Evolutionary conservation across 140 eudicot genomes (phyloP).

Genomic region (Erigeron philadelphicus): DNA sequence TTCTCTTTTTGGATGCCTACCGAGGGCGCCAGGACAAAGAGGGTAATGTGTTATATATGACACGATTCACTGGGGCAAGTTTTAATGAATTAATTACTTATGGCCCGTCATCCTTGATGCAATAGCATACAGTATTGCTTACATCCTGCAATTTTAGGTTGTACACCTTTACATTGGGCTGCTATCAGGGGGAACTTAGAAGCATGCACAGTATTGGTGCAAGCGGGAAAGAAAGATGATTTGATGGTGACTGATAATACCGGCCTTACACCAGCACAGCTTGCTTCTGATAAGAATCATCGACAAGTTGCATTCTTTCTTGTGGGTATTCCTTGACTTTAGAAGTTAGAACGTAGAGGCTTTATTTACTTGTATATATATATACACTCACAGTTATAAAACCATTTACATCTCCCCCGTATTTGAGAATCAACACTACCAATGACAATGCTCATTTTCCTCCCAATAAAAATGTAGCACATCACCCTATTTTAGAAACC

Average conservation of each 20-base stretch:
- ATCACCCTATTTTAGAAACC: too few species aligned
- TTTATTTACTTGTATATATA: too few species aligned
- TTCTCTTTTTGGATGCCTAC: slow-evolving; percentile 81
- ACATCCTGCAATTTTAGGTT: slow-evolving; percentile 47
- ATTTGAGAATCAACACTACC: too few species aligned
- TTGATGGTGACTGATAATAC: slow-evolving; percentile 78
- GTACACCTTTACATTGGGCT: slow-evolving; percentile 99
- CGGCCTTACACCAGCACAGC: slow-evolving; percentile 96
- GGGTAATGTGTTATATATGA: slow-evolving; percentile 39
- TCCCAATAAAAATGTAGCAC: too few species aligned
- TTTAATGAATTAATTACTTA: background rate
- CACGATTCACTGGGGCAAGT: background rate
- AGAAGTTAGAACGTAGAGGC: too few species aligned
- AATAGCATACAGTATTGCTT: slow-evolving; percentile 17
- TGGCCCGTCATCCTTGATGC: background rate
- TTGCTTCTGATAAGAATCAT: slow-evolving; percentile 96
- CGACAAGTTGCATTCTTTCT: slow-evolving; percentile 99
- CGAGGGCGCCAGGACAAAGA: slow-evolving; percentile 95
- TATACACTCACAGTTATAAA: too few species aligned
- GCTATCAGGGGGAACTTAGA: slow-evolving; percentile 92
- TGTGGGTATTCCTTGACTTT: slow-evolving; percentile 60
- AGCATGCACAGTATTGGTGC: slow-evolving; percentile 98
- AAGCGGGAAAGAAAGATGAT: slow-evolving; percentile 96
- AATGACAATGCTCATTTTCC: too few species aligned
- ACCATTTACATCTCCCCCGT: too few species aligned